Percentiles rank a stretch among this genome's conserved stretches.
These are phyloP conservation scores for Atkinsonella hypoxylon DNA, from an alignment of 2,329 filamentous ascomycete species.

Conservation along the genomic window DNA sequence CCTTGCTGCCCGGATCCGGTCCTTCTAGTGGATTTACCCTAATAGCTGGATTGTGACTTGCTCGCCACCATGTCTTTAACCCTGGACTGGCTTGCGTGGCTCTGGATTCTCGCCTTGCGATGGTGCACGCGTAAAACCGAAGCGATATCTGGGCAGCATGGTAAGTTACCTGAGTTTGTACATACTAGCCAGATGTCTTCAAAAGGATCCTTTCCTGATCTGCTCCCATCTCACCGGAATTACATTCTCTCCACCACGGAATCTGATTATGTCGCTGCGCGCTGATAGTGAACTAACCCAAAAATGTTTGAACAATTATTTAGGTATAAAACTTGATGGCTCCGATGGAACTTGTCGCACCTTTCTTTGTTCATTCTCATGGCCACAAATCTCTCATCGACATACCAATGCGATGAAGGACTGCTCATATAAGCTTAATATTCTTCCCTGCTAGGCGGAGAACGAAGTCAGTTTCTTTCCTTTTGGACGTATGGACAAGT, in stretches of 20 bases:
- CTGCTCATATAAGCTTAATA: too few relatives aligned
- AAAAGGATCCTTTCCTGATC: constrained; percentile 21
- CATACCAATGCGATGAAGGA: too few relatives aligned
- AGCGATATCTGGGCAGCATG: constrained; percentile 39
- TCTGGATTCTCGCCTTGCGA: constrained; percentile 10
- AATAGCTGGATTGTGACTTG: constrained; percentile 11
- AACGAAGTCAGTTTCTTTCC: too few relatives aligned
- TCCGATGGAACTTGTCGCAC: neutral
- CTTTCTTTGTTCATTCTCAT: neutral
- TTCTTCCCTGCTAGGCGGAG: too few relatives aligned
- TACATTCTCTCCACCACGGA: neutral
- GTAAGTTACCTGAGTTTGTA: constrained; percentile 41
- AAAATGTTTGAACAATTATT: neutral
- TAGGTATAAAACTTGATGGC: neutral
- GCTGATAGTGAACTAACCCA: constrained; percentile 1
- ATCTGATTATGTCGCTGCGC: neutral
- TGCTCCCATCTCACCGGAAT: neutral
- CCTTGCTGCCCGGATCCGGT: constrained; percentile 24
- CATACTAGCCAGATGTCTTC: constrained; percentile 35
- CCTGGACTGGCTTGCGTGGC: constrained; percentile 7
- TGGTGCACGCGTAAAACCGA: constrained; percentile 10
- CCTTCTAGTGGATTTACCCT: constrained; percentile 16
- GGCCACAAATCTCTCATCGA: too few relatives aligned
- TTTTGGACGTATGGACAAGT: too few relatives aligned
- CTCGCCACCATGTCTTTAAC: constrained; percentile 6